phyloP scores from a whole-genome alignment of 371 early-diverging fungal species.

The Mucor velutinosus region DNA sequence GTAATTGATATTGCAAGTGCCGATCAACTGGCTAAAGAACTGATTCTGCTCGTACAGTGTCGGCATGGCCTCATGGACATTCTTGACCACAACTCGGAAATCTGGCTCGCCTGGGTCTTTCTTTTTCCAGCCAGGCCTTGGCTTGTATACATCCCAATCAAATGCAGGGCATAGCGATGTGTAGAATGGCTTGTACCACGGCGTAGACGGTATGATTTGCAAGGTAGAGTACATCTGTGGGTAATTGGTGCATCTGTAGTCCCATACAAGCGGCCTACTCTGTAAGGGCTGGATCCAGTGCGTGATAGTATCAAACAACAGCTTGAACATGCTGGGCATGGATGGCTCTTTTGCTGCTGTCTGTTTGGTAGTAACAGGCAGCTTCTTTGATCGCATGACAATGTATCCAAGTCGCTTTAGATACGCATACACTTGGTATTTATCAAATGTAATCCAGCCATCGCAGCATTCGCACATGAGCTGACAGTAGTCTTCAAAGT shows the following conservation, averaged over 20 bases:
- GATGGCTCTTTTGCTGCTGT: neutral
- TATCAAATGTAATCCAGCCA: constrained; percentile 40
- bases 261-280: neutral
- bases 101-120: constrained; percentile 54
- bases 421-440: constrained; percentile 53
- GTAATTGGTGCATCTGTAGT: neutral
- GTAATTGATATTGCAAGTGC: neutral
- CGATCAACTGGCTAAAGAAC: constrained; percentile 4
- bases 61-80: constrained; percentile 15
- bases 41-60: constrained; percentile 12
- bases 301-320: neutral
- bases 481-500: constrained; percentile 25
- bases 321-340: neutral
- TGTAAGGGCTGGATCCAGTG: neutral
- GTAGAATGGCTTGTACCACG: constrained; percentile 31
- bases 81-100: constrained; percentile 41
- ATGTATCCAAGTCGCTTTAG: constrained; percentile 57
- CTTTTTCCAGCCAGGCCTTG: constrained; percentile 54
- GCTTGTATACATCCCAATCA: constrained; percentile 59
- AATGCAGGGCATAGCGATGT: constrained; percentile 3
- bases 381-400: constrained; percentile 24
- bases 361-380: neutral
- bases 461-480: constrained; percentile 28
- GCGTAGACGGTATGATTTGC: constrained; percentile 23
- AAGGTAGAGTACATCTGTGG: constrained; percentile 25